Evolutionary conservation across 2,329 filamentous ascomycete genomes (phyloP), one percentile per base, ranked within the genome.

Genomic region (Neonectria faginata): DNA sequence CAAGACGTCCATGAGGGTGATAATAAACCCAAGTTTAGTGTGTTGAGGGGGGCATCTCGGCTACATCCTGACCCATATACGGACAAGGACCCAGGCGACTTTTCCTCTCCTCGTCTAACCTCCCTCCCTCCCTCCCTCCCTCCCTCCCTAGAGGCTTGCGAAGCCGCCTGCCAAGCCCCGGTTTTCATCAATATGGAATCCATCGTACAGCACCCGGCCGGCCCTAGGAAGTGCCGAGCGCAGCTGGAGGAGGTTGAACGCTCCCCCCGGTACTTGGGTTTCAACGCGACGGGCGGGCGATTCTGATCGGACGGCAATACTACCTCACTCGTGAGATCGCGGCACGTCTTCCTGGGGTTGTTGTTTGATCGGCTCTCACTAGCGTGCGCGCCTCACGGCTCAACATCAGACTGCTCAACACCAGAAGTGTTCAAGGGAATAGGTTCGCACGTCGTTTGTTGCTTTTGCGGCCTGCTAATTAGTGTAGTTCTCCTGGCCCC

Each of bases 251-350:
- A 51, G 20, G 44, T 29, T n/a, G 16, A 18, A 39, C 27, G n/a
- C 9, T 25, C 20, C 57, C 57, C 53, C 66, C 61, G 66, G 68
- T 61, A 72, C 60, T 71, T 71, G 71, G 68, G 66, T 33, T 36
- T 51, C 59, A 50, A 66, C 66, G 61, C 25, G 57, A 22, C 48
- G 18, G 48, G n/a, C 27, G 60, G 44, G 50, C 67, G 33, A 57
- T 67, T 51, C 44, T 60, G 57, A 62, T 63, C 65, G 55, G 62
- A 66, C 56, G 42, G 53, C 50, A 41, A 61, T 51, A 33, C 48
- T 20, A 51, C 48, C 48, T 51, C 48, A 22, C 29, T 51, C 48
- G 48, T 33, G 27, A 51, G 48, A 51, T 51, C 48, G 29, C 48
- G 18, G 27, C 48, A 51, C 18, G 27, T 20, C 64, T 69, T 68